Evolutionary conservation across 768 basidiomycete genomes (phyloP).

Genomic region (Lentinula sp.): DNA sequence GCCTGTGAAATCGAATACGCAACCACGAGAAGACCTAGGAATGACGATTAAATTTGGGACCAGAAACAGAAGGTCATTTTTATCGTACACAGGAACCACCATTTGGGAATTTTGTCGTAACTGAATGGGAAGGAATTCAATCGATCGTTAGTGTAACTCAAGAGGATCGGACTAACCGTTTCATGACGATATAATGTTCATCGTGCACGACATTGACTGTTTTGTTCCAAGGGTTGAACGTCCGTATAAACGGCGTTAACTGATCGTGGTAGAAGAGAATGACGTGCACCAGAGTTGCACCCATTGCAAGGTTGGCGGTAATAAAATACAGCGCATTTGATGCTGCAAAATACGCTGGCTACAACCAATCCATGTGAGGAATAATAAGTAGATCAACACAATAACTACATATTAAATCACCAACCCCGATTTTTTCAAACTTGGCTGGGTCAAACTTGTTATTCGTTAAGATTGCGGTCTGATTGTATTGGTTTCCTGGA

Average conservation of each 20-base stretch:
- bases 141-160: not conserved
- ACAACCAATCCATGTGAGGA: not conserved
- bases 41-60: not conserved
- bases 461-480: constrained; percentile 19
- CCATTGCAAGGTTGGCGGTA: constrained; percentile 14
- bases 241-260: constrained; percentile 24
- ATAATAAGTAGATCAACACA: not conserved
- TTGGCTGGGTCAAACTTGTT: constrained; percentile 17
- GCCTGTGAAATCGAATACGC: constrained; percentile 10
- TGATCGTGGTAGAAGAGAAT: constrained; percentile 29
- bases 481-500: constrained; percentile 19
- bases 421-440: constrained; percentile 12
- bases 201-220: constrained; percentile 20
- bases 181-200: constrained; percentile 16
- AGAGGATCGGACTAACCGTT: not conserved
- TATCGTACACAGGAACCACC: constrained; percentile 14
- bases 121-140: not conserved
- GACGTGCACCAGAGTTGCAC: constrained; percentile 17
- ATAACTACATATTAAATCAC: not conserved
- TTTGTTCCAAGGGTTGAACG: constrained; percentile 27
- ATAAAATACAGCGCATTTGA: constrained; percentile 19
- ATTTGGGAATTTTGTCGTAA: constrained; percentile 13
- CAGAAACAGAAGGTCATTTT: not conserved
- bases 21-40: not conserved
- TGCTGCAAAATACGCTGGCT: constrained; percentile 29